Conservation (phyloP, 176 grass and related monocot genomes). For the Dendrocalamus sinicus region DNA sequence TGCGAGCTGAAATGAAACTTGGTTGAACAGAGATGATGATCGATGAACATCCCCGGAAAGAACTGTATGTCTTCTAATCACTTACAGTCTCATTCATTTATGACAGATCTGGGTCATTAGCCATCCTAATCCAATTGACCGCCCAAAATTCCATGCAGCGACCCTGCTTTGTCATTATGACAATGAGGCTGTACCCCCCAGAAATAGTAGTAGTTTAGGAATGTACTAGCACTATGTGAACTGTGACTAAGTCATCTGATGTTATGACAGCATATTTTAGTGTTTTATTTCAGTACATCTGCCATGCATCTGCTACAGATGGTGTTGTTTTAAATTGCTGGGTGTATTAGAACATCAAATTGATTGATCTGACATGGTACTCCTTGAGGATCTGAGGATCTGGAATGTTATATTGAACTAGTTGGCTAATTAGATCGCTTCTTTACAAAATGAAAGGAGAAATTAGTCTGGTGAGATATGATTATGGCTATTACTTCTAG, state of each 20-base stretch:
- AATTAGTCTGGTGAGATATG: not conserved
- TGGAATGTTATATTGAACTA: constrained; percentile 12
- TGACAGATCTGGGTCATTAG: not conserved
- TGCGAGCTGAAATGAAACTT: not conserved
- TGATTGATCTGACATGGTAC: constrained; percentile 3
- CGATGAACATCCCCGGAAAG: not conserved
- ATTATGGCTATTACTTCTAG: constrained; percentile 3
- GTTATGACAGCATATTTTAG: not conserved
- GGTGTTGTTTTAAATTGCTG: not conserved
- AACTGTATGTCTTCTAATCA: not conserved
- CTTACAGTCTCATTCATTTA: not conserved
- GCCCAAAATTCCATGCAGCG: not conserved
- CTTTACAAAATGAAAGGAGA: not conserved
- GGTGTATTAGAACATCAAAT: not conserved
- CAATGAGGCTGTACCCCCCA: not conserved
- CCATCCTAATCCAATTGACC: not conserved
- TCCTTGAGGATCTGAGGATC: not conserved
- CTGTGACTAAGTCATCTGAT: not conserved
- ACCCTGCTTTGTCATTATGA: constrained; percentile 6
- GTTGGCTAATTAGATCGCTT: not conserved
- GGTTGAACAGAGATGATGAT: constrained; percentile 5
- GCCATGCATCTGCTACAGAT: not conserved
- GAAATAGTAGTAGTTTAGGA: not conserved
- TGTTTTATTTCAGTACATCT: constrained; percentile 16
- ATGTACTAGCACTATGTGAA: not conserved